phyloP scores from a whole-genome alignment of 495 filamentous ascomycete genomes.

The Penicillium bialowiezense region DNA sequence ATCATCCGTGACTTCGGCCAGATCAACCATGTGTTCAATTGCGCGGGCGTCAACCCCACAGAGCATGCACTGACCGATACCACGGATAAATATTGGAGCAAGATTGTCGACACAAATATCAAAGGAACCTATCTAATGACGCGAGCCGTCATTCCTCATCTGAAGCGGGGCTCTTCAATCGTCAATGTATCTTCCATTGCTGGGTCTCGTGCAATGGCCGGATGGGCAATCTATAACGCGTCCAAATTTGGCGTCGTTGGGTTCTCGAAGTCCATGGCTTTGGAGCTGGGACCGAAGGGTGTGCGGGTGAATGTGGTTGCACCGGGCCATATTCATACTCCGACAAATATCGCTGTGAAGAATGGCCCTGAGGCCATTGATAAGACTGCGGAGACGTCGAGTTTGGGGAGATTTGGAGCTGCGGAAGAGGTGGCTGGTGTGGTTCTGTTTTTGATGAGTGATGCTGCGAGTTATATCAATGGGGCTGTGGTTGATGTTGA shows the following conservation, averaged over 20 bases:
- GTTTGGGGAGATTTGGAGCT: constrained; percentile 45
- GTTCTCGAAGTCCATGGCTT: constrained; percentile 48
- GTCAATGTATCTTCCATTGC: constrained; percentile 47
- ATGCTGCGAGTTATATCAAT: constrained; percentile 44
- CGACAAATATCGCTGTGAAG: constrained; percentile 32
- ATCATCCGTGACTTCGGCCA: constrained; percentile 26
- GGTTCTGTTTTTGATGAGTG: constrained; percentile 46
- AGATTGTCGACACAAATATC: constrained; percentile 15
- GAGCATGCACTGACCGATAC: constrained; percentile 33
- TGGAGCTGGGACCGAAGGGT: constrained; percentile 46
- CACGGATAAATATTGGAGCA: constrained; percentile 14
- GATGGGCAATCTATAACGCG: constrained; percentile 44
- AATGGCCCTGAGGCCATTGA: constrained; percentile 24
- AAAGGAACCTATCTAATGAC: constrained; percentile 12
- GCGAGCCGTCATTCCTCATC: constrained; percentile 8
- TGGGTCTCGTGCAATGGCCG: constrained; percentile 32
- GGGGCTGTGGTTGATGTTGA: neutral
- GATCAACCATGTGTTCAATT: constrained; percentile 50
- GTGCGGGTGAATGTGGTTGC: constrained; percentile 50
- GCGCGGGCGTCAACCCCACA: constrained; percentile 51
- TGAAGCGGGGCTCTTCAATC: constrained; percentile 15
- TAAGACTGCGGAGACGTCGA: constrained; percentile 3
- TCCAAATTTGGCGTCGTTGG: constrained; percentile 50
- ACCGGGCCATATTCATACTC: constrained; percentile 44
- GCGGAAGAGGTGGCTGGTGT: constrained; percentile 48